These are phyloP conservation scores for Aureobasidium zeae DNA, from an alignment of 2,329 filamentous ascomycete species.

Conservation along the genomic window DNA sequence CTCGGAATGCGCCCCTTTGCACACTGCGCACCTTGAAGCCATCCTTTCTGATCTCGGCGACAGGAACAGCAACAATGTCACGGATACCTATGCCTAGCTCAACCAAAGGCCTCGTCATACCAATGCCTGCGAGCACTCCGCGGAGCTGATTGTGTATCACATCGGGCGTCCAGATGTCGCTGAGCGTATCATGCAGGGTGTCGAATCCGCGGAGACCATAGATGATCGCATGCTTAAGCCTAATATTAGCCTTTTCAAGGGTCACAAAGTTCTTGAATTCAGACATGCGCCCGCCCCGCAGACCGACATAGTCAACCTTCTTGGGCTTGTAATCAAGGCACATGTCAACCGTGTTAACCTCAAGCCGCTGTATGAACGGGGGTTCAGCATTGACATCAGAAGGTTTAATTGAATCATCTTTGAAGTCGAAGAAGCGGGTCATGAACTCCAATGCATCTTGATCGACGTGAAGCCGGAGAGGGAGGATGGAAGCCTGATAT, in stretches of 20 bases:
- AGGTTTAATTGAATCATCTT: conserved; percentile 54
- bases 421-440: conserved; percentile 95
- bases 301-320: conserved; percentile 86
- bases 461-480: conserved; percentile 85
- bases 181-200: conserved; percentile 76
- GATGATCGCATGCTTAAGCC: conserved; percentile 78
- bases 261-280: conserved; percentile 99
- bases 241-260: conserved; percentile 78
- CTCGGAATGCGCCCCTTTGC: conserved; percentile 79
- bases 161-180: conserved; percentile 94
- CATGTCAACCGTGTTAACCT: conserved; percentile 73
- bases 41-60: conserved; percentile 89
- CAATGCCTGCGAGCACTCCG: conserved; percentile 76
- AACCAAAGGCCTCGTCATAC: conserved; percentile 79
- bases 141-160: conserved; percentile 83
- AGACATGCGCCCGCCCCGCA: conserved; percentile 86
- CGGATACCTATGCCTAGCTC: conserved; percentile 82
- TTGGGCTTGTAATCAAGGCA: conserved; percentile 97
- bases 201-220: conserved; percentile 91
- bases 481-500: conserved; percentile 58
- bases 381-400: conserved; percentile 41
- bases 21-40: conserved; percentile 86
- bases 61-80: conserved; percentile 79
- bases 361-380: conserved; percentile 74
- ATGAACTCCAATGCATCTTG: conserved; percentile 97